Percentiles rank a stretch among this genome's conserved stretches.
These are phyloP conservation scores for Aspergillus fumigatiaffinis DNA, from an alignment of 2,329 filamentous ascomycete genomes.

Conservation along the genomic window DNA sequence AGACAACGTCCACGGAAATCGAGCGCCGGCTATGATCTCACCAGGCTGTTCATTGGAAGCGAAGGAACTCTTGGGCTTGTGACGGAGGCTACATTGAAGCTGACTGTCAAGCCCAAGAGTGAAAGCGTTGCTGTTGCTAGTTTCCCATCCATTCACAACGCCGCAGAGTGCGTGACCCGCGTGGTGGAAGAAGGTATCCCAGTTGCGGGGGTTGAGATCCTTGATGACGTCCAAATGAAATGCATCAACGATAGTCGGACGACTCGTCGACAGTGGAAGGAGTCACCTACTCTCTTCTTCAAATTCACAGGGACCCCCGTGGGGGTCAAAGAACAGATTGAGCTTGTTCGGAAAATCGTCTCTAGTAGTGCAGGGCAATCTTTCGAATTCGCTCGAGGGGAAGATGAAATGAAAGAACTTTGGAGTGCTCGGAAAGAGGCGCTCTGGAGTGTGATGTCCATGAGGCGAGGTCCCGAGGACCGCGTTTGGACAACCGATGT, in stretches of 20 bases:
- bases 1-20: constrained; percentile 83
- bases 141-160: constrained; percentile 62
- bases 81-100: constrained; percentile 84
- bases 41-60: constrained; percentile 81
- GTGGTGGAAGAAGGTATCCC: constrained; percentile 79
- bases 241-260: constrained; percentile 56
- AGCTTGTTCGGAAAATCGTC: constrained; percentile 57
- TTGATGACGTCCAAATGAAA: constrained; percentile 87
- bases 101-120: constrained; percentile 74
- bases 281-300: constrained; percentile 69
- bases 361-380: constrained; percentile 51
- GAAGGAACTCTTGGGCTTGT: constrained; percentile 90
- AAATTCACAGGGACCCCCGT: constrained; percentile 67
- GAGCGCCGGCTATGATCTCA: constrained; percentile 87
- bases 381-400: constrained; percentile 65
- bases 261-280: constrained; percentile 57
- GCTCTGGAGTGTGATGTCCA: constrained; percentile 67
- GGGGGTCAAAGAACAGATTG: constrained; percentile 61
- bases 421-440: constrained; percentile 75
- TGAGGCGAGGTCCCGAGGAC: constrained; percentile 56
- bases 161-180: constrained; percentile 72
- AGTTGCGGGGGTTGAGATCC: constrained; percentile 85
- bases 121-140: constrained; percentile 75
- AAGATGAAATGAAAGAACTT: constrained; percentile 63
- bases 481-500: constrained; percentile 78